Evolutionary conservation across 352 stramenopile genomes (phyloP).

Genomic region (Phytophthora europaea): DNA sequence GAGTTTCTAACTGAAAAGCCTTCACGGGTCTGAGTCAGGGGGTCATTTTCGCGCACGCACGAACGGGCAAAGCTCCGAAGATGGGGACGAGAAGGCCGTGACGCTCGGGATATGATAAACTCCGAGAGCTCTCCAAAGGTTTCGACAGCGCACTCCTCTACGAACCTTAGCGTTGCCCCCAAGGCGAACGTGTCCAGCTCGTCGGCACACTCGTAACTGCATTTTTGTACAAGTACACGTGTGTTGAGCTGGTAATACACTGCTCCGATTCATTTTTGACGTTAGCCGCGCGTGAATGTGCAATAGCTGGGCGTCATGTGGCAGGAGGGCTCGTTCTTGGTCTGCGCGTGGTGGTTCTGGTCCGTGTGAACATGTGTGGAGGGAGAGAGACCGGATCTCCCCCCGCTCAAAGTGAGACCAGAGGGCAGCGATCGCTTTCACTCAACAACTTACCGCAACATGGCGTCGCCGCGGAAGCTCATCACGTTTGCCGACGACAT

Average conservation of each 20-base stretch:
- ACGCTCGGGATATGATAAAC: no score
- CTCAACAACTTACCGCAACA: slow-evolving; percentile 21
- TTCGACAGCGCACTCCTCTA: slow-evolving; percentile 36
- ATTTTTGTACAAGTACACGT: not conserved
- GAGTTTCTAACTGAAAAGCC: no score
- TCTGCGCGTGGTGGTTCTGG: slow-evolving; percentile 21
- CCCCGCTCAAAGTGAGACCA: not conserved
- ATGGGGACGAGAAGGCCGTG: not conserved
- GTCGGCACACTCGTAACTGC: slow-evolving; percentile 5
- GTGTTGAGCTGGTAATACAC: not conserved
- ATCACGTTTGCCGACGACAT: slow-evolving; percentile 16
- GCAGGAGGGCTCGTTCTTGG: slow-evolving; percentile 1
- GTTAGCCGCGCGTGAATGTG: not conserved
- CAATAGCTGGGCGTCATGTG: slow-evolving; percentile 3
- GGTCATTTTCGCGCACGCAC: not conserved
- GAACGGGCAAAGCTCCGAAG: not conserved
- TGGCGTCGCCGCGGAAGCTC: slow-evolving; percentile 13
- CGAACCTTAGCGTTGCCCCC: slow-evolving; percentile 36
- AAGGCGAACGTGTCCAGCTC: slow-evolving; percentile 20
- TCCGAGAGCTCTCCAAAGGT: not conserved
- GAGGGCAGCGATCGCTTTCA: slow-evolving; percentile 2
- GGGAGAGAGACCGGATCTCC: slow-evolving; percentile 7
- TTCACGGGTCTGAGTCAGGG: not conserved
- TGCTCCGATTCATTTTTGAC: not conserved
- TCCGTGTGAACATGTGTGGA: slow-evolving; percentile 16